Percentiles rank a stretch among this genome's conserved stretches.
These are phyloP conservation scores for Dactylellina parvicollis DNA, from an alignment of 2,329 filamentous ascomycete genomes.

Conservation along the genomic window DNA sequence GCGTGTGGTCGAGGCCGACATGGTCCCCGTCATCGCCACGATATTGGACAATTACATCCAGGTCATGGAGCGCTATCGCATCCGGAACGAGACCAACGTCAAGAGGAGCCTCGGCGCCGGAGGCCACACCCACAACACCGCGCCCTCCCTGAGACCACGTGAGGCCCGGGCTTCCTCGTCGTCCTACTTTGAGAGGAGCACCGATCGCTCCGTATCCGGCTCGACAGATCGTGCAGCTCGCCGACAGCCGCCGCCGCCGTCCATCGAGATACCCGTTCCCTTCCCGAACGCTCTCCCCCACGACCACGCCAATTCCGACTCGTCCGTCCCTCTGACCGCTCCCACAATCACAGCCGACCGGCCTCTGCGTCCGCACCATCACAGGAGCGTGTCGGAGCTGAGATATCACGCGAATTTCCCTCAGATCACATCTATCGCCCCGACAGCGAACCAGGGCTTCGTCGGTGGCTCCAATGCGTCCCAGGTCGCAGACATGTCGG, in stretches of 20 bases:
- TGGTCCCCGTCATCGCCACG: slow-evolving; percentile 98
- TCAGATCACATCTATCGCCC: slow-evolving; percentile 71
- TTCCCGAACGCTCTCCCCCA: slow-evolving; percentile 65
- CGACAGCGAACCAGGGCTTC: slow-evolving; percentile 66
- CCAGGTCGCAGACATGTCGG: slow-evolving; percentile 69
- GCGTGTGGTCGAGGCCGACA: slow-evolving; percentile 95
- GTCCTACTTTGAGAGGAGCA: slow-evolving; percentile 60
- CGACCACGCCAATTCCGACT: slow-evolving; percentile 60
- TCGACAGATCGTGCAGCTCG: slow-evolving; percentile 71
- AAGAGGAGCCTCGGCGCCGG: slow-evolving; percentile 68
- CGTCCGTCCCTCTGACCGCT: slow-evolving; percentile 42
- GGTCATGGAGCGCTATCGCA: slow-evolving; percentile 89
- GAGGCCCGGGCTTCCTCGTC: slow-evolving; percentile 60
- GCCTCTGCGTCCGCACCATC: slow-evolving; percentile 58
- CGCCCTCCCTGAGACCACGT: slow-evolving; percentile 60
- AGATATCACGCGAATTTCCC: slow-evolving; percentile 65
- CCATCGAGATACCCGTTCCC: slow-evolving; percentile 77
- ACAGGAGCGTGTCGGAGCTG: slow-evolving; percentile 60
- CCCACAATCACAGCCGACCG: slow-evolving; percentile 41
- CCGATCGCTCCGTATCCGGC: slow-evolving; percentile 65
- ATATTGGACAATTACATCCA: slow-evolving; percentile 99
- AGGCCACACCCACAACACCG: slow-evolving; percentile 59
- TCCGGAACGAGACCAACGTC: slow-evolving; percentile 82
- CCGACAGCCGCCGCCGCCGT: slow-evolving; percentile 83
- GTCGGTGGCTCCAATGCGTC: slow-evolving; percentile 72